Base-by-base conservation (phyloP, 331 rosid genomes). In the Acacia concinna region DNA sequence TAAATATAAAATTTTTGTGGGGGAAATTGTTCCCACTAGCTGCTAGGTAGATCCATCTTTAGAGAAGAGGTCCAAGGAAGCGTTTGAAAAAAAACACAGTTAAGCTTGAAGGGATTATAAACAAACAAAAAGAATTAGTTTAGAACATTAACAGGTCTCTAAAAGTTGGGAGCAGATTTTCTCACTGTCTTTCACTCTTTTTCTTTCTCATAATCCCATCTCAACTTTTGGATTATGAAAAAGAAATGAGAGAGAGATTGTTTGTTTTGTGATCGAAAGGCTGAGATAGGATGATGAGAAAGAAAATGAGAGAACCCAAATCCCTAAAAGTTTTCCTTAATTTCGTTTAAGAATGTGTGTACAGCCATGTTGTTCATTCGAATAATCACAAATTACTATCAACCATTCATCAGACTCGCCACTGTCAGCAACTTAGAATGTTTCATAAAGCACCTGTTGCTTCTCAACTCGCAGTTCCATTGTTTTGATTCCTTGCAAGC, bases 401-500 rank as follows among this genome's bases (percentile, higher is more conserved):
- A 71, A 27, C 31, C 68, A 60, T 81, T 59, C 67, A 68, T 27
- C 27, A 27, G 30, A 35, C 7, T 67, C 37, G 11, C 28, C 20
- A 30, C 21, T 21, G 38, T 49, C 8, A 2, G 56, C 74, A 28
- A 38, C 46, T 57, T 77, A 5, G 68, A 47, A 79, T 49, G 85
- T 76, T 60, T 63, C 69, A 84, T 79, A 70, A 67, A 31, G 81
- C 78, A 94, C 99, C 97, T 95, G 97, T 75, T 95, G 97, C 90
- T 90, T 93, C 84, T 93, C 97, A 78, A 95, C 81, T 71, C 97
- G 90, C 35, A 95, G 89, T 81, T 94, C 90, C 94, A 95, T 87
- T 37, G 97, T 95, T 91, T 95, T 95, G 72, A 95, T 84, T 82
- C 97, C 97, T 81, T 94, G 84, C 80, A 92, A 79, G 81, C 97